phyloP scores from a whole-genome alignment of 2,329 filamentous ascomycete genomes.

The Parastagonospora avenae region DNA sequence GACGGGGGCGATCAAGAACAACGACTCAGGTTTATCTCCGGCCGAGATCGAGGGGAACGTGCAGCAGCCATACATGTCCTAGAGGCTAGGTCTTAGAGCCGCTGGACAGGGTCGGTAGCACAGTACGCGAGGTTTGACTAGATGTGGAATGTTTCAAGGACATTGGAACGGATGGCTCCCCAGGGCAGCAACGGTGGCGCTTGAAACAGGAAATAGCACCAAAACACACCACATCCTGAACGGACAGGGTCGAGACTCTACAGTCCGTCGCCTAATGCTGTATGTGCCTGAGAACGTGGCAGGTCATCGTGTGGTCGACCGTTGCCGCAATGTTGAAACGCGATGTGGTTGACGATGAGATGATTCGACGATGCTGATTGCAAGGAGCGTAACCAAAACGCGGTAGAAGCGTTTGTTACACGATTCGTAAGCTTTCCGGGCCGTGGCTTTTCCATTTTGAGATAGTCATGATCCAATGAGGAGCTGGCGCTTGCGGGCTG shows the following conservation, averaged over 20 bases:
- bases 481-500: constrained; percentile 12
- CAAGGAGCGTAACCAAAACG: not conserved
- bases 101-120: constrained; percentile 17
- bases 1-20: constrained; percentile 8
- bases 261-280: constrained; percentile 4
- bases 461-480: constrained; percentile 6
- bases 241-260: constrained; percentile 13
- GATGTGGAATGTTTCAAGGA: constrained; percentile 34
- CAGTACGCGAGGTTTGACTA: constrained; percentile 23
- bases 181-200: constrained; percentile 19
- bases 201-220: constrained; percentile 28
- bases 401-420: not conserved
- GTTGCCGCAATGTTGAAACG: constrained; percentile 23
- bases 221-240: constrained; percentile 11
- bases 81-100: constrained; percentile 12
- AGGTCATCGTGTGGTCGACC: constrained; percentile 8
- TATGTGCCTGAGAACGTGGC: constrained; percentile 9
- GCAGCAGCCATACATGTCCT: constrained; percentile 21
- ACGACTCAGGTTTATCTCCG: constrained; percentile 21
- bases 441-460: not conserved
- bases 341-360: constrained; percentile 12
- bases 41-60: constrained; percentile 22
- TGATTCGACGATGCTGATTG: constrained; percentile 10
- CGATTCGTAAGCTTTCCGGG: not conserved
- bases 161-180: constrained; percentile 29